These are phyloP conservation scores for Purpureocillium takamizusanense DNA, from an alignment of 2,329 filamentous ascomycete species.

Conservation along the genomic window DNA sequence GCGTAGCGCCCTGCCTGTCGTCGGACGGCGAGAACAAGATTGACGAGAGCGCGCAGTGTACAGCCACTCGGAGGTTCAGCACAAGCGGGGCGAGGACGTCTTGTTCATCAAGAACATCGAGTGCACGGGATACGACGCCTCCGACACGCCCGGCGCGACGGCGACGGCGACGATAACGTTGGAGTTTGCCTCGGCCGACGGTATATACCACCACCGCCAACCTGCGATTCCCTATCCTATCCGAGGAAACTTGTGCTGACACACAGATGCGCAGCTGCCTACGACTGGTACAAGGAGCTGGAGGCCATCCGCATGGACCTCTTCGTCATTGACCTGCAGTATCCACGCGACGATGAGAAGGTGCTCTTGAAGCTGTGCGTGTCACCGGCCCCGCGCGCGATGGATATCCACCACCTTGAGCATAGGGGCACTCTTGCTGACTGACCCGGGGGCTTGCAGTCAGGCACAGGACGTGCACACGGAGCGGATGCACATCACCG, in stretches of 20 bases:
- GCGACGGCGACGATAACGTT: background rate
- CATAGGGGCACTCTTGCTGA: too few relatives aligned
- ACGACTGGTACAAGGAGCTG: background rate
- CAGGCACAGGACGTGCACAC: conserved; percentile 4
- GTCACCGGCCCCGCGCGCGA: background rate
- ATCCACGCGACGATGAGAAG: conserved; percentile 1
- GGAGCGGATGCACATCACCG: conserved; percentile 5
- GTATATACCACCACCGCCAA: too few relatives aligned
- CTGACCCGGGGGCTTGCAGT: background rate
- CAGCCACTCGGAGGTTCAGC: background rate
- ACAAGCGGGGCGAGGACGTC: background rate
- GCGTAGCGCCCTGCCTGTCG: background rate
- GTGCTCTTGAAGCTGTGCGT: conserved; percentile 1
- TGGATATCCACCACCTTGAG: background rate
- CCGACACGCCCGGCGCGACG: background rate
- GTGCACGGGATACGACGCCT: conserved; percentile 1
- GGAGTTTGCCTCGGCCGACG: background rate
- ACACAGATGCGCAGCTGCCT: conserved; percentile 1
- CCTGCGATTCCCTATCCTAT: too few relatives aligned
- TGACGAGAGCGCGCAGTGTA: background rate
- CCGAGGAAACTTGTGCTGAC: too few relatives aligned
- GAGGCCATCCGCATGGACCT: conserved; percentile 6
- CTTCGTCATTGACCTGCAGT: conserved; percentile 3
- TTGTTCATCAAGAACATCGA: background rate
- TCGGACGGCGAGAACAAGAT: background rate